Conservation (phyloP, 805 yeast genomes). For the Kluyveromyces lactis region DNA sequence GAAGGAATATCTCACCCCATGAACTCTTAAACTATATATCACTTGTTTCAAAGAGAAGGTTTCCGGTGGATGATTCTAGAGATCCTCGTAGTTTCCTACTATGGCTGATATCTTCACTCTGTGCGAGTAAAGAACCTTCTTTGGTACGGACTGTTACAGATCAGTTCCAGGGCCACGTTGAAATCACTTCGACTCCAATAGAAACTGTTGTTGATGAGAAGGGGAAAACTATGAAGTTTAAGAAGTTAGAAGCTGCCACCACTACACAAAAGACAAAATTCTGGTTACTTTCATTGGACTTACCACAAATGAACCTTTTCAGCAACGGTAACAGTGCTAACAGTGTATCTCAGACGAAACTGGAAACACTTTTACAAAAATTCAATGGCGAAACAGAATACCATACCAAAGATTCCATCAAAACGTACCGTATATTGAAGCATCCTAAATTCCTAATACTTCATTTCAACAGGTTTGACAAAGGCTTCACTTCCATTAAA, state of each 20-base stretch:
- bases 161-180: conserved; percentile 48
- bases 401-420: conserved; percentile 30
- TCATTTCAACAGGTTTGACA: conserved; percentile 47
- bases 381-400: conserved; percentile 29
- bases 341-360: conserved; percentile 44
- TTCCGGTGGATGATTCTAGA: conserved; percentile 30
- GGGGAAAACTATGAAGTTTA: conserved; percentile 15
- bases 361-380: conserved; percentile 38
- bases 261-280: conserved; percentile 19
- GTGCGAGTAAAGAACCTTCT: conserved; percentile 18
- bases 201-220: conserved; percentile 19
- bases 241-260: conserved; percentile 10
- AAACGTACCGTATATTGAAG: conserved; percentile 32
- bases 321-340: conserved; percentile 31
- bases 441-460: conserved; percentile 50
- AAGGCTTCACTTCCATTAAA: conserved; percentile 27
- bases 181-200: conserved; percentile 25
- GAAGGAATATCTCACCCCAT: conserved; percentile 57
- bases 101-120: conserved; percentile 49
- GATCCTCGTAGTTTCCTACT: conserved; percentile 51
- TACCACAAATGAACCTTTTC: conserved; percentile 53
- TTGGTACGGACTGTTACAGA: conserved; percentile 25
- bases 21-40: conserved; percentile 48
- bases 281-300: conserved; percentile 40
- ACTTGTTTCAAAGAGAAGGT: conserved; percentile 35